Base-by-base conservation (phyloP, 2,329 filamentous ascomycete species). In the Claviceps maximensis region DNA sequence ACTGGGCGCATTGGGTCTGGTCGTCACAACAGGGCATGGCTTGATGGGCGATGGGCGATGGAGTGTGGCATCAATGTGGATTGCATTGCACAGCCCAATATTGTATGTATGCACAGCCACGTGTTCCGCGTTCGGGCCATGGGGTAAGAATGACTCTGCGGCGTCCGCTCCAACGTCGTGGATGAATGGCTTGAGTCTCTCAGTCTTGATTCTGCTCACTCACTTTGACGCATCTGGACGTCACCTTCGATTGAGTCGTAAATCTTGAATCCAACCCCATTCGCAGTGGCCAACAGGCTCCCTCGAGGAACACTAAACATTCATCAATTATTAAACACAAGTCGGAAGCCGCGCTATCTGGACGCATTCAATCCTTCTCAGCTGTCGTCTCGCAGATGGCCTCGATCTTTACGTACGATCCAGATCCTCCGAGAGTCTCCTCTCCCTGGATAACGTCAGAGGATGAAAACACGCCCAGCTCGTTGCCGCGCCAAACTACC, bases 341-440 rank as follows among this genome's bases (percentile, higher is more conserved):
- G n/a, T n/a, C n/a, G n/a, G n/a, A n/a, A n/a, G n/a, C n/a, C n/a
- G n/a, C 38, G 38, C 19, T 41, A 19, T 8, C 38, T 41, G 8
- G 38, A 21, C 38, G 38, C 38, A 21, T 45, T 25, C n/a, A n/a
- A n/a, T n/a, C n/a, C n/a, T n/a, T n/a, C n/a, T n/a, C n/a, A 27
- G 21, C 45, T 12, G 27, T 33, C 45, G 10, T 33, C 27, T 19
- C 27, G 7, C 33, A 42, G 27, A 94, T 93, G 87, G 91, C 93
- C 54, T 96, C 91, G 13, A 88, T 98, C 60, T 98, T 98, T 67
- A 96, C 91, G 0, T 98, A 87, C 65, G 89, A 96, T 57, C 83
- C 88, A 2, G 86, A 95, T 58, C 88, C 89, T 47, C 87, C 88
- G 2, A 77, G 87, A 66, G 89, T 97, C 38, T 85, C 87, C 15